A percentile compares a stretch with the other conserved stretches of the same genome.
These are phyloP conservation scores for Candida arabinofermentans DNA, from an alignment of 805 yeast species.

Conservation along the genomic window DNA sequence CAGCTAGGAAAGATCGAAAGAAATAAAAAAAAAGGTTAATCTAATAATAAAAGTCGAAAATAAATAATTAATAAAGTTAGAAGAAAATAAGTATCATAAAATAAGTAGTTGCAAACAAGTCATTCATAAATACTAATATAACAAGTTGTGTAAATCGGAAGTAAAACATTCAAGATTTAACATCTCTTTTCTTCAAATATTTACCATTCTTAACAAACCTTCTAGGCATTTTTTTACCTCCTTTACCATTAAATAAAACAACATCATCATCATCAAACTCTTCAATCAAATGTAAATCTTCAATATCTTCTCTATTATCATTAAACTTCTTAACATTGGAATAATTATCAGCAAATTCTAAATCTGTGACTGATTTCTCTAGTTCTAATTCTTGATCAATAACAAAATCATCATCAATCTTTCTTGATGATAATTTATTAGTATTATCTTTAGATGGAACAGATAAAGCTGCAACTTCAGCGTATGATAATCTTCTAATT, in stretches of 20 bases:
- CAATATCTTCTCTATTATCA: background rate
- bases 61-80: too few relatives aligned
- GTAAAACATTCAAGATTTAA: background rate
- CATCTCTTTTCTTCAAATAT: conserved; percentile 12
- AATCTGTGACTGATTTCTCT: conserved; percentile 31
- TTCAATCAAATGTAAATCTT: conserved; percentile 2
- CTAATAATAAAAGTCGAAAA: too few relatives aligned
- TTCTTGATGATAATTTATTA: too few relatives aligned
- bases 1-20: too few relatives aligned
- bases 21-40: too few relatives aligned
- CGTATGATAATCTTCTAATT: conserved; percentile 46
- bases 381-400: conserved; percentile 29
- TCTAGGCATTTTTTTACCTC: conserved; percentile 13
- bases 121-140: background rate
- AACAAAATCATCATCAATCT: conserved; percentile 13
- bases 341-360: conserved; percentile 26
- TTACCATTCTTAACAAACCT: conserved; percentile 19
- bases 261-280: conserved; percentile 5
- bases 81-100: too few relatives aligned
- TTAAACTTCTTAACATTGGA: conserved; percentile 12
- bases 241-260: background rate
- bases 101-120: too few relatives aligned
- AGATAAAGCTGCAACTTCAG: conserved; percentile 45
- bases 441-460: too few relatives aligned
- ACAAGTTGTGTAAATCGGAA: background rate